phyloP scores from a whole-genome alignment of 352 stramenopile species.

The Lagenidium sp. region DNA sequence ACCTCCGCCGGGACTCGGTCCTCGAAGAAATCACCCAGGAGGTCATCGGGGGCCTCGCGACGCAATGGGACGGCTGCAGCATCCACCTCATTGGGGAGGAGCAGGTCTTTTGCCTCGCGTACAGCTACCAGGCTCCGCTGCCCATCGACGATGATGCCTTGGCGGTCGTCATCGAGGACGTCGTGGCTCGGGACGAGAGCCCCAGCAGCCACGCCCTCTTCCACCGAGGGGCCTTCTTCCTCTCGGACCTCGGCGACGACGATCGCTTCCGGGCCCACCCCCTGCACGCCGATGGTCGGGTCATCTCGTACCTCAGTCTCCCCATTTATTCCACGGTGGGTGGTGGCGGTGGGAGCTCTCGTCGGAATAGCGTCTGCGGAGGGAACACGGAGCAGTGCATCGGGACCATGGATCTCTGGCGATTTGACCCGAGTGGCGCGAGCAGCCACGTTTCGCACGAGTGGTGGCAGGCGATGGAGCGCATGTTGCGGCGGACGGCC shows the following conservation, averaged over 20 bases:
- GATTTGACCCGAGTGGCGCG: slow-evolving; percentile 29
- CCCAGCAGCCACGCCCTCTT: slow-evolving; percentile 59
- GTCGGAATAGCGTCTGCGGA: background rate
- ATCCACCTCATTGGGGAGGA: slow-evolving; percentile 51
- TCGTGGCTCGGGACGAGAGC: slow-evolving; percentile 52
- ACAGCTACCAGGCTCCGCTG: slow-evolving; percentile 21
- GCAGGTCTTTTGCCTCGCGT: slow-evolving; percentile 60
- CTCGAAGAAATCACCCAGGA: slow-evolving; percentile 37
- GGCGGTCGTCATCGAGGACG: slow-evolving; percentile 39
- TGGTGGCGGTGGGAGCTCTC: too few species aligned
- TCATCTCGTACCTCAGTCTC: slow-evolving; percentile 57
- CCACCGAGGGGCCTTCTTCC: slow-evolving; percentile 59
- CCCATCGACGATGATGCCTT: slow-evolving; percentile 23
- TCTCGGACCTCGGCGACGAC: slow-evolving; percentile 48
- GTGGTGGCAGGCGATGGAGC: slow-evolving; percentile 31
- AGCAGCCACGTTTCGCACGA: slow-evolving; percentile 58
- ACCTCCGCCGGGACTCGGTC: slow-evolving; percentile 41
- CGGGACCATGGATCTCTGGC: slow-evolving; percentile 66
- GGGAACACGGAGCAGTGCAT: slow-evolving; percentile 22
- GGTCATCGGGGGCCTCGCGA: slow-evolving; percentile 38
- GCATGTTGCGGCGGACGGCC: slow-evolving; percentile 28
- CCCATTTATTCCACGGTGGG: slow-evolving; percentile 40
- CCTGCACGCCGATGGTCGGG: slow-evolving; percentile 45
- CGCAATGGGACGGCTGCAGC: slow-evolving; percentile 57
- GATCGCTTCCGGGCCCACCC: slow-evolving; percentile 59